Evolutionary conservation across 768 basidiomycete species (phyloP), one percentile per base, ranked within the genome.

Genomic region (Kwoniella sp.): DNA sequence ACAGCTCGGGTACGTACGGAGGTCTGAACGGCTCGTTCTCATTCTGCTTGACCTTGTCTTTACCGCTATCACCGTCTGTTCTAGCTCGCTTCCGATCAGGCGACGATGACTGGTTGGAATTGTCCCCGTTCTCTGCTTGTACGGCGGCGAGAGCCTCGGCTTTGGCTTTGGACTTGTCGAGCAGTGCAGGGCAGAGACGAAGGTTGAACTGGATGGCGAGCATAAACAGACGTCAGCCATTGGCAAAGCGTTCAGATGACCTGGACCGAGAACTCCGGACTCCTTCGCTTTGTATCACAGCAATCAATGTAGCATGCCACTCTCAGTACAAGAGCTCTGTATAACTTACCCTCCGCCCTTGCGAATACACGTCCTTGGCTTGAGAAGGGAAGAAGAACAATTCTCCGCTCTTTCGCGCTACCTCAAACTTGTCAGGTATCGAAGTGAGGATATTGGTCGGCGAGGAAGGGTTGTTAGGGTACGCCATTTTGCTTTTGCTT

Each of bases 141-240:
- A 84, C 34, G 83, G 83, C 29, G 84, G 84, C n/a, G 83, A 82
- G 58, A 13, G 68, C 72, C 55, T 78, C 75, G 13, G 52, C 54
- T 60, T 78, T 80, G 7, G 77, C 77, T 28, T 75, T 74, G 2
- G 87, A 86, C 79, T 96, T 97, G 73, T 91, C 85, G 72, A 89
- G 88, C 47, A 97, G 82, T 0, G 92, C 90, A 13, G 92, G 90
- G 71, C 93, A 96, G 45, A 91, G 81, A 66, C 90, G 85, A 63
- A 97, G 86, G 81, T 95, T 86, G 79, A 91, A 96, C 94, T 96
- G 73, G 12, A n/a, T n/a, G n/a, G n/a, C n/a, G n/a, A 17, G 12
- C 20, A 25, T 37, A 26, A 51, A 50, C 8, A 23, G 20, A 41
- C 9, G 38, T 23, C 20, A 23, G 48, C 25, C 48, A 50, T n/a